phyloP scores from a whole-genome alignment of 2,329 filamentous ascomycete species.

The Cladophialophora carrionii region DNA sequence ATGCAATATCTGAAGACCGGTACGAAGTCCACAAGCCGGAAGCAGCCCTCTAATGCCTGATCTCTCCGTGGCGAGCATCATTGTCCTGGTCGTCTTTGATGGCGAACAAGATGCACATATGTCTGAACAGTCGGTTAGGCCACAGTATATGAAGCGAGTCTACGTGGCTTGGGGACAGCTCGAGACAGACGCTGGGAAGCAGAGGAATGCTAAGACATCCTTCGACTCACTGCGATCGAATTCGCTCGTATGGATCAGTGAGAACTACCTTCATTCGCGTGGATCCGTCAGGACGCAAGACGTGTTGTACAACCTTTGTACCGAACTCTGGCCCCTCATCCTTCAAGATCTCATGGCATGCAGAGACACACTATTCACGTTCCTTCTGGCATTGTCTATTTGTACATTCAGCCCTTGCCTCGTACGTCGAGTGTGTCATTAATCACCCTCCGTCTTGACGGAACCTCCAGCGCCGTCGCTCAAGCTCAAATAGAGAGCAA shows the following conservation, averaged over 20 bases:
- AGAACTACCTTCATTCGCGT: not conserved
- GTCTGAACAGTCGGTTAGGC: too few relatives aligned
- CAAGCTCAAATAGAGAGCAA: slow-evolving; percentile 14
- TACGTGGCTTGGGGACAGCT: not conserved
- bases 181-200: not conserved
- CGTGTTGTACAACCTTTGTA: slow-evolving; percentile 14
- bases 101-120: too few relatives aligned
- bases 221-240: not conserved
- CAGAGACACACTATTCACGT: not conserved
- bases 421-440: not conserved
- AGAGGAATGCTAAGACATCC: not conserved
- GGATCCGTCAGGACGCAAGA: not conserved
- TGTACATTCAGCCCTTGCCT: slow-evolving; percentile 7
- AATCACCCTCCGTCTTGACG: slow-evolving; percentile 8
- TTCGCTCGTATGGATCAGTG: not conserved
- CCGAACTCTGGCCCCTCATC: not conserved
- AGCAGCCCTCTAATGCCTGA: too few relatives aligned
- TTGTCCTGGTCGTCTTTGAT: too few relatives aligned
- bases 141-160: not conserved
- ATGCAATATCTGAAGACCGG: too few relatives aligned
- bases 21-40: too few relatives aligned
- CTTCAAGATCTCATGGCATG: not conserved
- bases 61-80: too few relatives aligned
- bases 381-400: slow-evolving; percentile 2
- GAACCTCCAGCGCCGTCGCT: slow-evolving; percentile 26